Base-by-base conservation (phyloP, 2,329 filamentous ascomycete species). In the Fonsecaea multimorphosa region DNA sequence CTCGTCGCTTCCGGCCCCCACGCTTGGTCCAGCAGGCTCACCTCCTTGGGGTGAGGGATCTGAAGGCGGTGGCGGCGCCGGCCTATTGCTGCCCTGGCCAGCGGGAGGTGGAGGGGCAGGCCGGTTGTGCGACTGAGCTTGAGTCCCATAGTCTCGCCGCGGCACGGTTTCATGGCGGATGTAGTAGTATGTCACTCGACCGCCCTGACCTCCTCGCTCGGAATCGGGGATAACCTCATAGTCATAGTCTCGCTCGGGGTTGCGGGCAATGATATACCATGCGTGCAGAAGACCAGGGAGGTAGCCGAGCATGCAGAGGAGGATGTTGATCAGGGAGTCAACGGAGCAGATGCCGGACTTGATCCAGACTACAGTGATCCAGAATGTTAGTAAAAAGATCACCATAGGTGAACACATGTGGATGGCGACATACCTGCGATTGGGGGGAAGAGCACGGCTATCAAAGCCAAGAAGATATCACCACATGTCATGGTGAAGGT, bases 181-280 rank as follows among this genome's bases (percentile, higher is more conserved):
- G 75, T 92, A 91, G 77, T 96, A 91, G 78, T 95, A 94, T 44
- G 89, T 90, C 62, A 94, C 87, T 67, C 83, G 85, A 76, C 78
- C 67, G 12, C 46, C 56, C 16, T 36, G 56, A 31, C 46, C 58
- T 40, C 34, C 27, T 14, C 79, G 79, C 60, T 88, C 86, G 40
- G 85, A 79, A 46, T 91, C 77, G 58, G 83, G 80, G 72, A 91
- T 86, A 79, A 95, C 93, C 63, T 83, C 78, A 61, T 81, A 77
- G 69, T 90, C 87, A 77, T 85, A 86, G 65, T 89, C 84, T 72
- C 81, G 79, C 67, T 97, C 94, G 65, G 95, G 95, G 78, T 90
- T 91, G 76, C 91, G 90, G 74, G 91, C 87, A 79, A 99, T 97
- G 79, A 98, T 96, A 85, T 98, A 99, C 94, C 95, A 98, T 69